These are phyloP conservation scores for Gynostemma pentaphyllum DNA, from an alignment of 306 rosid genomes.

Conservation along the genomic window DNA sequence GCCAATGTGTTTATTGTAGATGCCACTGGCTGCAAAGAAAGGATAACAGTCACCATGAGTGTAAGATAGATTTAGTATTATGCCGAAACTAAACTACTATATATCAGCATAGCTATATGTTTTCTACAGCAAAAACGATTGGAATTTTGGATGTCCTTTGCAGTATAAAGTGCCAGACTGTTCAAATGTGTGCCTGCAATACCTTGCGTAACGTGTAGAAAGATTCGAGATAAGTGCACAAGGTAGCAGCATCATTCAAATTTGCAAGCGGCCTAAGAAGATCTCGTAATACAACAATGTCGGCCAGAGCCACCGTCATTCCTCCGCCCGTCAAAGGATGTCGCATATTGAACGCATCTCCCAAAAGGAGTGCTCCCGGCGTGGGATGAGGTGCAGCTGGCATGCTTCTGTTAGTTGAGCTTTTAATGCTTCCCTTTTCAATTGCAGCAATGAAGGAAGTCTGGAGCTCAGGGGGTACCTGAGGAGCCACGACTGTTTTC, in stretches of 20 bases:
- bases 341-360: conserved; percentile 26
- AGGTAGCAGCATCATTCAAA: conserved; percentile 36
- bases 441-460: conserved; percentile 12
- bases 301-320: conserved; percentile 38
- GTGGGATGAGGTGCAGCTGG: conserved; percentile 19
- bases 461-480: conserved; percentile 24
- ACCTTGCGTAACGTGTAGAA: conserved; percentile 49
- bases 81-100: background rate
- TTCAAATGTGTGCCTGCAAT: background rate
- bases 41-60: background rate
- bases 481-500: conserved; percentile 50
- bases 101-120: background rate
- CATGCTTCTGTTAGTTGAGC: conserved; percentile 20
- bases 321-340: conserved; percentile 26
- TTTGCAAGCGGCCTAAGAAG: conserved; percentile 40
- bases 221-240: conserved; percentile 43
- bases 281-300: conserved; percentile 23
- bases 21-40: conserved; percentile 49
- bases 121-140: too few relatives aligned
- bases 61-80: background rate
- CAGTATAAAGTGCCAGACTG: background rate
- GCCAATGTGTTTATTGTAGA: conserved; percentile 55
- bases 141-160: background rate
- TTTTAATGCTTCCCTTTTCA: conserved; percentile 15
- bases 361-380: conserved; percentile 21